phyloP scores from a whole-genome alignment of 441 rosid genomes.

The Macaranga tanarius region DNA sequence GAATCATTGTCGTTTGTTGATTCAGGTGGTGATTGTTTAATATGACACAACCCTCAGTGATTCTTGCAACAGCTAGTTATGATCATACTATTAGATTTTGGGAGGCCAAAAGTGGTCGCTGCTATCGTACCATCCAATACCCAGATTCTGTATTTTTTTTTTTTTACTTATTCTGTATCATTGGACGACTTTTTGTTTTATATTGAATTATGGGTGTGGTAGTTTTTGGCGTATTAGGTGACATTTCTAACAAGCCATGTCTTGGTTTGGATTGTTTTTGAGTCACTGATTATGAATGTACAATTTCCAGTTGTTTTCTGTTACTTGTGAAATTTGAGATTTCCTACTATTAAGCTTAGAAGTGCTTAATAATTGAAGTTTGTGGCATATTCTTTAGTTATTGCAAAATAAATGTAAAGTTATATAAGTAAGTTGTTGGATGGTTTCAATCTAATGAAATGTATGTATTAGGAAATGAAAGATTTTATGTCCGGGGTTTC shows the following conservation, averaged over 20 bases:
- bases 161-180: not conserved
- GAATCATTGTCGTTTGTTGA: not conserved
- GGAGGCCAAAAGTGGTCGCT: slow-evolving; percentile 96
- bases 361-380: not conserved
- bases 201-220: not conserved
- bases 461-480: too few relatives aligned
- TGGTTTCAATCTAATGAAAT: too few relatives aligned
- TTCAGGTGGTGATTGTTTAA: slow-evolving; percentile 21
- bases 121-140: slow-evolving; percentile 89
- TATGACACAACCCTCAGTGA: slow-evolving; percentile 84
- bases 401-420: not conserved
- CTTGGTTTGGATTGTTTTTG: not conserved
- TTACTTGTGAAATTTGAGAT: not conserved
- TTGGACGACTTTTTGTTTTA: not conserved
- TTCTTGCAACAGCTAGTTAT: slow-evolving; percentile 94
- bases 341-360: not conserved
- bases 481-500: not conserved
- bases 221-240: not conserved
- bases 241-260: not conserved
- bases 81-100: slow-evolving; percentile 89
- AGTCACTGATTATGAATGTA: not conserved
- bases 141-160: slow-evolving; percentile 64
- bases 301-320: not conserved
- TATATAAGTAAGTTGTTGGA: too few relatives aligned
- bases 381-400: not conserved